Evolutionary conservation across 306 rosid genomes (phyloP).

Genomic region (Malus asiatica): DNA sequence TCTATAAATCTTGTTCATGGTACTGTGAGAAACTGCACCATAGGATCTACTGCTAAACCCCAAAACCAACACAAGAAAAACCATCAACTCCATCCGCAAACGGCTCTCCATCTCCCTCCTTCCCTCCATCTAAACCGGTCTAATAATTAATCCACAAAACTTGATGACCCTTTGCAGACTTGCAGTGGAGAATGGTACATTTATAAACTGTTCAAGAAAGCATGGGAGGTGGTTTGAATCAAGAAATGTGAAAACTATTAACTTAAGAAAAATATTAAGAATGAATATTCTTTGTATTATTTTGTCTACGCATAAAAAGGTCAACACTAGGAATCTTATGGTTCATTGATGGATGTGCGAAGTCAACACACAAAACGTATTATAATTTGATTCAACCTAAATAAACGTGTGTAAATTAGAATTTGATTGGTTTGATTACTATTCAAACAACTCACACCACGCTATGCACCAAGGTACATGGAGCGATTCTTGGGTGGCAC

Average conservation of each 20-base stretch:
- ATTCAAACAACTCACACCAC: neutral
- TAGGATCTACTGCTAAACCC: slow-evolving; percentile 19
- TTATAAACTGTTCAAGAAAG: neutral
- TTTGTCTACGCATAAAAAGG: neutral
- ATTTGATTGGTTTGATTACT: neutral
- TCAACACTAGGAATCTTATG: neutral
- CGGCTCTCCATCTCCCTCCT: slow-evolving; percentile 13
- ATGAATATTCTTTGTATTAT: neutral
- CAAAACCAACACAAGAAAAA: slow-evolving; percentile 23
- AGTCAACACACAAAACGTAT: neutral
- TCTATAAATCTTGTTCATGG: slow-evolving; percentile 24
- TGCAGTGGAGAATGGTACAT: neutral
- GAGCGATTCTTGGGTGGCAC: no score
- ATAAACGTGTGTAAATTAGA: neutral
- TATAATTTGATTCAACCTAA: no score
- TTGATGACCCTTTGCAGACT: neutral
- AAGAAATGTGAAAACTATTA: neutral
- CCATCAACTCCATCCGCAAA: slow-evolving; percentile 19
- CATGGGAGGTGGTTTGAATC: neutral
- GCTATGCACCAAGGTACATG: neutral
- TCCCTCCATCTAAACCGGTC: neutral
- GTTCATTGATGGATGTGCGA: neutral
- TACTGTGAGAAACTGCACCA: slow-evolving; percentile 27
- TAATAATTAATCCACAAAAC: neutral
- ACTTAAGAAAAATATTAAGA: neutral